Evolutionary conservation across 805 yeast species (phyloP), one percentile per base, ranked within the genome.

Genomic region (Candida endomychidarum): DNA sequence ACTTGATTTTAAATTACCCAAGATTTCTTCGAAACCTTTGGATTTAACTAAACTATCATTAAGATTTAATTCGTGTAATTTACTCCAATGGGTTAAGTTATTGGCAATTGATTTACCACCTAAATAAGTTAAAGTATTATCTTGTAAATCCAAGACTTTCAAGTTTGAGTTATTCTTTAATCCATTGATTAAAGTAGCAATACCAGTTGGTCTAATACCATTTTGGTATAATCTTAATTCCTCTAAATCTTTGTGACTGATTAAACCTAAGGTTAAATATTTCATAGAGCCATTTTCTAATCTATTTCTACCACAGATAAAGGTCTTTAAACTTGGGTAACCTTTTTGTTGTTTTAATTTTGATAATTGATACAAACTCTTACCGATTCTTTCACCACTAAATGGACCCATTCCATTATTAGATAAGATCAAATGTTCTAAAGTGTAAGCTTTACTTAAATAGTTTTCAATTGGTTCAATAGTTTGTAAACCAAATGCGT

Each of bases 331-430:
- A 11, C 77, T 63, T 22, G 70, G 64, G 39, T 77, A 65, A 16
- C 75, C 69, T 29, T 66, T 64, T 21, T 58, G 53, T 48, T 69
- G 60, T 64, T 89, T 89, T 42, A 81, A 82, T 37, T 60, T 61
- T 15, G 93, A 80, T 48, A 91, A 74, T 51, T 76, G 74, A 65
- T 72, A 86, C 34, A 93, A 75, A 3, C 96, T 86, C 53, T 80
- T 80, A 45, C 97, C 99, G 46, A 93, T 86, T 60, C 96, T 78
- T 42, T 91, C 83, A 53, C 99, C 99, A 0, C 98, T 96, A 60
- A 85, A 85, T 18, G 99, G 99, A 24, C 99, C 99, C 80, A 93
- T 83, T 41, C 99, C 99, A 61, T 93, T 93, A 66, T 93, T 93
- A 34, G 96, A 83, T 47, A 93, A 72, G 50, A 87, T 81, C 61